Evolutionary conservation across 306 rosid genomes (phyloP).

Genomic region (Castanea crenata): DNA sequence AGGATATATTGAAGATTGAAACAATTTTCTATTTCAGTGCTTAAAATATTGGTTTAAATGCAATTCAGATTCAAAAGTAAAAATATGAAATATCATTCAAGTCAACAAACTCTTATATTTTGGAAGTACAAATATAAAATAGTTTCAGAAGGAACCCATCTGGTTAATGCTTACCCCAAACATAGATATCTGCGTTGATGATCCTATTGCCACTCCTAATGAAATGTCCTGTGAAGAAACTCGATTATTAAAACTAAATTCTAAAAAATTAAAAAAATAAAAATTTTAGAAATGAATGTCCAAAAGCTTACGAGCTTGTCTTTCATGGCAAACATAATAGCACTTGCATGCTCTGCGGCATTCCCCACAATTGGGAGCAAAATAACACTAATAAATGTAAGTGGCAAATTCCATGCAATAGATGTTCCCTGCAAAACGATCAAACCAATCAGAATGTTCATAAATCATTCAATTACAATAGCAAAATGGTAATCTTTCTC

Average conservation of each 20-base stretch:
- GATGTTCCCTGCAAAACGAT: slow-evolving; percentile 68
- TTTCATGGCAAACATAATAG: slow-evolving; percentile 85
- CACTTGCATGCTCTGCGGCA: slow-evolving; percentile 94
- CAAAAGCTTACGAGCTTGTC: slow-evolving; percentile 70
- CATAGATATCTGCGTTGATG: slow-evolving; percentile 84
- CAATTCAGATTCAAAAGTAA: too few species aligned
- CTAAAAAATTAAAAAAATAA: too few species aligned
- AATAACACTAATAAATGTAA: slow-evolving; percentile 75
- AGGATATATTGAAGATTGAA: neutral
- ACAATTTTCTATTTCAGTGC: too few species aligned
- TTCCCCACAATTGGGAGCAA: slow-evolving; percentile 85
- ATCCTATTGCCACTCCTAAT: slow-evolving; percentile 83
- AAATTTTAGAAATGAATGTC: neutral
- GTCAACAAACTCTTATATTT: neutral
- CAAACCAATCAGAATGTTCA: slow-evolving; percentile 20
- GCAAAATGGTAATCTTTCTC: too few species aligned
- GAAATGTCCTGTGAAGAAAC: slow-evolving; percentile 65
- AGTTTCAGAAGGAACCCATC: neutral
- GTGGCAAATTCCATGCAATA: slow-evolving; percentile 50
- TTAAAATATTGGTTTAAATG: too few species aligned
- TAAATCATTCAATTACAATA: neutral
- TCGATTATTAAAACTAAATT: slow-evolving; percentile 1
- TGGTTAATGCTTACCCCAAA: slow-evolving; percentile 54
- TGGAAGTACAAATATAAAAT: neutral
- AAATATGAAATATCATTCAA: neutral